Evolutionary conservation across 768 basidiomycete genomes (phyloP).

Genomic region (Hebeloma cylindrosporum): DNA sequence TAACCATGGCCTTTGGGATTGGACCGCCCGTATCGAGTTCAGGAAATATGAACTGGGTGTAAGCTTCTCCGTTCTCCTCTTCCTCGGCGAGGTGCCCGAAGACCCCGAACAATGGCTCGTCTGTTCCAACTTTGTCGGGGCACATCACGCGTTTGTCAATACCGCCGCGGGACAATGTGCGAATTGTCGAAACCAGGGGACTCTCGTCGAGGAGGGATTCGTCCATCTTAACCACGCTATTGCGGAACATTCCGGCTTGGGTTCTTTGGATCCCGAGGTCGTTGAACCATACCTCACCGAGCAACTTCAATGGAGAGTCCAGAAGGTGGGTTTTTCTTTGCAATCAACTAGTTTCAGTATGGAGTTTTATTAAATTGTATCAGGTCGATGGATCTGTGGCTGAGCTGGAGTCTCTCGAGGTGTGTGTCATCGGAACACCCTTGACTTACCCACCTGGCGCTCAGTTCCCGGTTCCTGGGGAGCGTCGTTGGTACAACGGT

Average conservation of each 20-base stretch:
- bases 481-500: constrained; percentile 14
- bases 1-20: constrained; percentile 32
- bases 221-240: constrained; percentile 43
- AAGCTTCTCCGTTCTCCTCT: constrained; percentile 47
- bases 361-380: background rate
- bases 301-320: constrained; percentile 42
- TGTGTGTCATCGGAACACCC: constrained; percentile 27
- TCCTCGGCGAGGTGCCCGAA: constrained; percentile 43
- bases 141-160: constrained; percentile 43
- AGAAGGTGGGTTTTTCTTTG: constrained; percentile 30
- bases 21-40: constrained; percentile 43
- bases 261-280: constrained; percentile 36
- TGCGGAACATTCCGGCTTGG: constrained; percentile 25
- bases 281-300: constrained; percentile 41
- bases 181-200: constrained; percentile 30
- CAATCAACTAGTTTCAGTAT: background rate
- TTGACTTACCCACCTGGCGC: constrained; percentile 29
- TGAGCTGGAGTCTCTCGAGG: constrained; percentile 29
- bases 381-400: constrained; percentile 22
- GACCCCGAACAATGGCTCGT: constrained; percentile 38
- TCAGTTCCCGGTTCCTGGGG: constrained; percentile 27
- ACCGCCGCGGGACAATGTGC: constrained; percentile 34
- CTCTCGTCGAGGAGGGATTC: constrained; percentile 41
- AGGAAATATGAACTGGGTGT: constrained; percentile 44
- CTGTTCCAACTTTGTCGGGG: constrained; percentile 40